Conservation (phyloP, 2,329 filamentous ascomycete species). For the Diaporthe vaccinii region DNA sequence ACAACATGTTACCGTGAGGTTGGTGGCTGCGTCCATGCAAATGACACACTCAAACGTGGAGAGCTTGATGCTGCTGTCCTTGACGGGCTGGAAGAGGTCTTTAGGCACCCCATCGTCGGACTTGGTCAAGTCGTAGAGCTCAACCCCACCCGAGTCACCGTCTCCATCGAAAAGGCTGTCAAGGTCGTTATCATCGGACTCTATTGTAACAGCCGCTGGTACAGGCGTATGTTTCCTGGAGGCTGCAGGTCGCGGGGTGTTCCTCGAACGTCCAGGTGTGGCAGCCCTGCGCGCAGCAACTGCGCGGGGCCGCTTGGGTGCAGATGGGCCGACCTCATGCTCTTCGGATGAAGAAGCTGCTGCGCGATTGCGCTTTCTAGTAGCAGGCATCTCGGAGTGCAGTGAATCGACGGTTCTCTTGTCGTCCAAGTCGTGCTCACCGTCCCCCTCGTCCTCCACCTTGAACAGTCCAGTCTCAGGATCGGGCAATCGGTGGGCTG, state of each 20-base stretch:
- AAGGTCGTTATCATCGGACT: conserved; percentile 40
- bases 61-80: conserved; percentile 66
- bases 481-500: neutral
- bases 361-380: conserved; percentile 42
- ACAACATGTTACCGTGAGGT: conserved; percentile 74
- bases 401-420: conserved; percentile 13
- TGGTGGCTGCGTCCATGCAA: conserved; percentile 73
- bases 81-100: conserved; percentile 57
- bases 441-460: conserved; percentile 10
- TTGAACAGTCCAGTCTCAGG: neutral
- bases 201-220: neutral
- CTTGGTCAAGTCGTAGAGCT: conserved; percentile 58
- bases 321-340: conserved; percentile 33
- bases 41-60: conserved; percentile 74
- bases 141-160: conserved; percentile 43
- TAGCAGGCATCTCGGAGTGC: conserved; percentile 34
- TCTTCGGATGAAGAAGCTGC: conserved; percentile 21
- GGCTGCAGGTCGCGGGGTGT: neutral
- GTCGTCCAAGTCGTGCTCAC: conserved; percentile 10
- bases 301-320: conserved; percentile 29
- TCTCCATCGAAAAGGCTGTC: conserved; percentile 47
- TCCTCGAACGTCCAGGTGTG: conserved; percentile 19
- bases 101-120: conserved; percentile 57
- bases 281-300: conserved; percentile 10
- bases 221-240: neutral